Evolutionary conservation across 2,329 filamentous ascomycete species (phyloP), one percentile per base, ranked within the genome.

Genomic region (Cladosporium sp.): DNA sequence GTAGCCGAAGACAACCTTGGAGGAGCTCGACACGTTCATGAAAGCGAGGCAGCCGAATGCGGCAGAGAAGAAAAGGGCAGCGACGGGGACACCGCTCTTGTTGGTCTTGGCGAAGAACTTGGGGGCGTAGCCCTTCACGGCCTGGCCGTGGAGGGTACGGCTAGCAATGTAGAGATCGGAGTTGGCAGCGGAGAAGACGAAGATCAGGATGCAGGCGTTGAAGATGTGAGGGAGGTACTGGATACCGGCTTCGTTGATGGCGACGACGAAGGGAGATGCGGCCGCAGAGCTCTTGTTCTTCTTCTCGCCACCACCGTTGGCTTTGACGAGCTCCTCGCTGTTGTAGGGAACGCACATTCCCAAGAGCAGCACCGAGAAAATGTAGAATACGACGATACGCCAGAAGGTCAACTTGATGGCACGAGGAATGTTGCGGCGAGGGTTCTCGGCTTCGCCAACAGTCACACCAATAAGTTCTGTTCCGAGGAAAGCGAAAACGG

Each of bases 401-500:
- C 83, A 92, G 74, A 92, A 92, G 64, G 88, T 91, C 50, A 91
- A 80, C 70, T 85, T 88, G 78, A 91, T 91, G 54, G 88, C 89
- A 59, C 85, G 83, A 6, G 89, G 89, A 60, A 93, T 86, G 15
- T 85, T 89, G 71, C 83, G 84, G 69, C 88, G 84, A 0, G 89
- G 89, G 74, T 91, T 91, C 74, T 91, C 86, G 0, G 88, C 88
- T 73, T 91, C 88, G 54, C 86, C 88, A 34, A 90, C 87, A 0
- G 88, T 91, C 13, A 91, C 87, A 74, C 88, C 88, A 51, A 91
- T 86, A 42, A 91, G 77, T 68, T 91, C 88, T 2, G 88, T 89
- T 59, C 88, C 88, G 4, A 91, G 80, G 69, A 89, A 92, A 57
- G 89, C 89, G 64, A 92, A 92, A 3, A 88, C 88, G 1, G 89